Conservation (phyloP, 306 rosid genomes). For the Castanopsis chinensis region DNA sequence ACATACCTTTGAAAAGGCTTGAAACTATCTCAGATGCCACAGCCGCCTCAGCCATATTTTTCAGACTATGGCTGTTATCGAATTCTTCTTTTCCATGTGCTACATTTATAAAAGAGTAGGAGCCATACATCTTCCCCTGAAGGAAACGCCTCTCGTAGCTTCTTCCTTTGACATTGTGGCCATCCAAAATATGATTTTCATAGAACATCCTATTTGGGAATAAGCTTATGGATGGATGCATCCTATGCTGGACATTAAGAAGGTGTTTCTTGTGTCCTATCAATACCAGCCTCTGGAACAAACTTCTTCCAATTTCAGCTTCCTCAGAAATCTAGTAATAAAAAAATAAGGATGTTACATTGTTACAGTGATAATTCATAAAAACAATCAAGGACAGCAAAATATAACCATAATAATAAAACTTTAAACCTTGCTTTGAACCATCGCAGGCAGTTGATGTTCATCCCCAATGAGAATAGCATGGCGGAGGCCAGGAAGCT, state of each 20-base stretch:
- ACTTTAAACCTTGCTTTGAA: conserved; percentile 32
- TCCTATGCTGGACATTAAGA: conserved; percentile 39
- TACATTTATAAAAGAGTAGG: conserved; percentile 31
- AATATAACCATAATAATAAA: neutral
- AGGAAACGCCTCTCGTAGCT: conserved; percentile 22
- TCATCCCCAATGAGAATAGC: conserved; percentile 46
- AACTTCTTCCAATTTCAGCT: conserved; percentile 36
- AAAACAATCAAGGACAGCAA: neutral
- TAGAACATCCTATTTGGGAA: conserved; percentile 39
- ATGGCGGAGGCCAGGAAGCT: conserved; percentile 29
- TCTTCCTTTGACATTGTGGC: conserved; percentile 20
- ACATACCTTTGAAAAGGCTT: conserved; percentile 33
- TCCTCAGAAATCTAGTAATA: conserved; percentile 11
- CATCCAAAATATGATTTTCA: conserved; percentile 6
- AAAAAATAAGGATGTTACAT: neutral
- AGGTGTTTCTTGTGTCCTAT: conserved; percentile 34
- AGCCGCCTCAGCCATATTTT: conserved; percentile 34
- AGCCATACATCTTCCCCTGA: conserved; percentile 23
- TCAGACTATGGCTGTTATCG: conserved; percentile 9
- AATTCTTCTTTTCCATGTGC: conserved; percentile 29
- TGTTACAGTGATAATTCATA: neutral
- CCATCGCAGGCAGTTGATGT: conserved; percentile 38
- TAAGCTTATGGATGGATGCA: conserved; percentile 43
- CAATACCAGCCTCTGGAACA: conserved; percentile 35
- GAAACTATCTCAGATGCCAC: conserved; percentile 30